phyloP scores from a whole-genome alignment of 352 stramenopile species.

The Aphanomyces cochlioides region DNA sequence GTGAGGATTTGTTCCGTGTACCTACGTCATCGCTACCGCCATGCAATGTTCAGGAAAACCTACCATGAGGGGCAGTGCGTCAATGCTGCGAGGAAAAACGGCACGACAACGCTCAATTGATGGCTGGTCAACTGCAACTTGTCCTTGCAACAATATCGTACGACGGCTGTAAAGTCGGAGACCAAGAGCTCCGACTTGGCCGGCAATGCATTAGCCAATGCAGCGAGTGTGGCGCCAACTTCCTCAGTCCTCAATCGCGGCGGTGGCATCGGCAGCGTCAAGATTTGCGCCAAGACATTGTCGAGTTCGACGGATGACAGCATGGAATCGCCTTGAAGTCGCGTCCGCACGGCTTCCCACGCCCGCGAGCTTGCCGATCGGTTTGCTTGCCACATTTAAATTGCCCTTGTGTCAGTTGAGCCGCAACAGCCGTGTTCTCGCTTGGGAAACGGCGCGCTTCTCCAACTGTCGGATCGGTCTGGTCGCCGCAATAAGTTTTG shows the following conservation, averaged over 20 bases:
- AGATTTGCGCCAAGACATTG: constrained; percentile 14
- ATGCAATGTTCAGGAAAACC: constrained; percentile 62
- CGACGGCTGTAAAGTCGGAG: constrained; percentile 71
- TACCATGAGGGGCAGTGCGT: constrained; percentile 48
- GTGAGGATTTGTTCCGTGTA: constrained; percentile 24
- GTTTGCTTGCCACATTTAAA: constrained; percentile 6
- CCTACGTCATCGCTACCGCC: constrained; percentile 43
- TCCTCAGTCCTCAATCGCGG: constrained; percentile 38
- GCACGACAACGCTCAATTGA: constrained; percentile 58
- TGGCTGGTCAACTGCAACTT: constrained; percentile 56
- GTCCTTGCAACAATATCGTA: constrained; percentile 79
- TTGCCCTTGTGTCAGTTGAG: not conserved
- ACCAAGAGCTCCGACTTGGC: constrained; percentile 66
- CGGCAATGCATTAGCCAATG: constrained; percentile 56
- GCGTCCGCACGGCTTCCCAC: not conserved
- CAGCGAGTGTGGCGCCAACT: constrained; percentile 56
- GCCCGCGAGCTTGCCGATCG: not conserved
- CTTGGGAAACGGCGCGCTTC: constrained; percentile 9
- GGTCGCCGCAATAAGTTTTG: not conserved
- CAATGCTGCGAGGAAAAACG: constrained; percentile 74
- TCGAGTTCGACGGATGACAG: constrained; percentile 22
- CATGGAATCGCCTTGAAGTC: not conserved
- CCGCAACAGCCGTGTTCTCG: not conserved
- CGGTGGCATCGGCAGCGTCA: constrained; percentile 26
- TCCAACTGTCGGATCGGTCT: not conserved